phyloP scores from a whole-genome alignment of 2,329 filamentous ascomycete genomes.

The Talaromyces piceae region DNA sequence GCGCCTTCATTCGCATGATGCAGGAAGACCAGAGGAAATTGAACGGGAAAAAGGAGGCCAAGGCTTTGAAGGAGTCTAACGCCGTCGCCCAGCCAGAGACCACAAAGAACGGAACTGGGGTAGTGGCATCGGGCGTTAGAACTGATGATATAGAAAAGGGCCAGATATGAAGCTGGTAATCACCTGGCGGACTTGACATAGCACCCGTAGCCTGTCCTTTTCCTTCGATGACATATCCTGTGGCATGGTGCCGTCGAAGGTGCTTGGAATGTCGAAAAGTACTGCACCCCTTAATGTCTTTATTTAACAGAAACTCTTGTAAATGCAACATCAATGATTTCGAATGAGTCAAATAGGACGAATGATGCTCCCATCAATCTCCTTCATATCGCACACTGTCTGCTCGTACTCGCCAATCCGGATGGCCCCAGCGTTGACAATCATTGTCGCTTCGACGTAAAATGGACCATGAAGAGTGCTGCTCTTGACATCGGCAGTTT shows the following conservation, averaged over 20 bases:
- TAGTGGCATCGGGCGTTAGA: neutral
- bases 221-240: no score
- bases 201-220: no score
- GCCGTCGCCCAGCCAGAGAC: conserved; percentile 16
- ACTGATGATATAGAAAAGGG: conserved; percentile 9
- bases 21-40: conserved; percentile 45
- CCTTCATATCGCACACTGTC: conserved; percentile 39
- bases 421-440: conserved; percentile 71
- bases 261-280: no score
- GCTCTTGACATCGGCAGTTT: neutral
- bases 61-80: conserved; percentile 13
- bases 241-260: no score
- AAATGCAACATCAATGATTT: no score
- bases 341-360: neutral
- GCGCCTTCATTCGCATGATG: conserved; percentile 50
- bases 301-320: no score
- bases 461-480: conserved; percentile 24
- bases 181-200: neutral
- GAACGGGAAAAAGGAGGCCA: conserved; percentile 33
- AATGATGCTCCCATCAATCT: conserved; percentile 24
- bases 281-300: no score
- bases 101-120: conserved; percentile 7
- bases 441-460: conserved; percentile 63
- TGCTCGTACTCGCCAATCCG: conserved; percentile 65
- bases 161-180: neutral